phyloP scores from a whole-genome alignment of 2,329 filamentous ascomycete genomes.

The Xylariaceae sp. region DNA sequence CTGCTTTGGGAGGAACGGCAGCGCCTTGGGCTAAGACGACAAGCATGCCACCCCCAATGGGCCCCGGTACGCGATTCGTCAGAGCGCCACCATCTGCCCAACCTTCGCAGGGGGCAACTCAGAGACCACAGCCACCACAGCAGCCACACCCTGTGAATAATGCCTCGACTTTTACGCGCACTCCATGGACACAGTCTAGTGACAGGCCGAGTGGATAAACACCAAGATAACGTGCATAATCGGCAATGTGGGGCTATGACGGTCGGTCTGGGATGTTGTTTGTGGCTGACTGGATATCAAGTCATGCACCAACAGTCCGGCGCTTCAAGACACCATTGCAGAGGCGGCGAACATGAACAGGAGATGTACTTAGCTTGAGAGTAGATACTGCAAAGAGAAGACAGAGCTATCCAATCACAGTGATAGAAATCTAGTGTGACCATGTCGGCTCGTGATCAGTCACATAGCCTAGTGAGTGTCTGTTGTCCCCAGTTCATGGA shows the following conservation, averaged over 20 bases:
- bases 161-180: slow-evolving; percentile 17
- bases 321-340: too few relatives aligned
- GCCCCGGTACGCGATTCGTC: slow-evolving; percentile 32
- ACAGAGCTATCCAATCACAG: too few relatives aligned
- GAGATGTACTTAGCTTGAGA: too few relatives aligned
- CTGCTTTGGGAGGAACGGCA: slow-evolving; percentile 34
- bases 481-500: too few relatives aligned
- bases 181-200: slow-evolving; percentile 29
- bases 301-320: too few relatives aligned
- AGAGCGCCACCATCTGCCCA: slow-evolving; percentile 23
- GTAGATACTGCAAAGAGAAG: too few relatives aligned
- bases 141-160: slow-evolving; percentile 13
- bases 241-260: neutral
- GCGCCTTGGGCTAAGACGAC: slow-evolving; percentile 46
- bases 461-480: too few relatives aligned
- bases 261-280: neutral
- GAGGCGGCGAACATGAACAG: too few relatives aligned
- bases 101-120: slow-evolving; percentile 20
- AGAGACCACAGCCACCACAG: slow-evolving; percentile 20
- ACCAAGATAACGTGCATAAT: neutral
- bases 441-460: too few relatives aligned
- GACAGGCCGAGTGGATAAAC: slow-evolving; percentile 28
- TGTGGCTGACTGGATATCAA: too few relatives aligned
- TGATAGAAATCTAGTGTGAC: too few relatives aligned
- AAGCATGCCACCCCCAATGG: slow-evolving; percentile 36